Percentiles rank a stretch among this genome's conserved stretches.
Conservation (phyloP, 1,139 yeast genomes). For the Debaryomycetaceae sp. region DNA sequence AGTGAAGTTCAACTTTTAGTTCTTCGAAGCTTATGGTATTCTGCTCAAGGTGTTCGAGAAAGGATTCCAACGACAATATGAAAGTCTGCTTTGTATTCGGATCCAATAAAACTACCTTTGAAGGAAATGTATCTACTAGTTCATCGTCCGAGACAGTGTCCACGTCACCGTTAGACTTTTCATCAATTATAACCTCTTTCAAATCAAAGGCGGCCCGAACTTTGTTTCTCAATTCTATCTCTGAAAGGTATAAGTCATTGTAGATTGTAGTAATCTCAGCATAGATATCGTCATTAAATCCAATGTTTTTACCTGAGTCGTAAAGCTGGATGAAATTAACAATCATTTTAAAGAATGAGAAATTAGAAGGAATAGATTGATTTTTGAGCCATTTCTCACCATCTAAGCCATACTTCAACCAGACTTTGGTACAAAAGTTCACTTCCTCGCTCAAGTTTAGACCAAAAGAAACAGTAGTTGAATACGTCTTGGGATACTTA, state of each 20-base stretch:
- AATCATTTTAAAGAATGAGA: slow-evolving; percentile 47
- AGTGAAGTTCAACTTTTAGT: slow-evolving; percentile 40
- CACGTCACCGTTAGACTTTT: slow-evolving; percentile 18
- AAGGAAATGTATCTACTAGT: slow-evolving; percentile 48
- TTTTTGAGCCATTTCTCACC: slow-evolving; percentile 52
- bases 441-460: slow-evolving; percentile 53
- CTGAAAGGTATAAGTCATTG: slow-evolving; percentile 29
- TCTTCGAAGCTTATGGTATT: slow-evolving; percentile 14
- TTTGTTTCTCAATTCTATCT: slow-evolving; percentile 36
- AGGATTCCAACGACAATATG: slow-evolving; percentile 44
- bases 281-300: slow-evolving; percentile 27
- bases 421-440: slow-evolving; percentile 54
- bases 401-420: slow-evolving; percentile 50
- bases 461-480: slow-evolving; percentile 51
- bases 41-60: slow-evolving; percentile 23
- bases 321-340: slow-evolving; percentile 43
- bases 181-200: slow-evolving; percentile 35
- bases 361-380: slow-evolving; percentile 49
- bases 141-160: slow-evolving; percentile 53
- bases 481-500: slow-evolving; percentile 54
- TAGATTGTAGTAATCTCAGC: slow-evolving; percentile 29
- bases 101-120: slow-evolving; percentile 44
- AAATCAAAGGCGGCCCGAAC: slow-evolving; percentile 29
- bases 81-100: slow-evolving; percentile 23
- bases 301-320: slow-evolving; percentile 27